Evolutionary conservation across 2,329 filamentous ascomycete genomes (phyloP).

Genomic region (Hymenoscyphus linearis): DNA sequence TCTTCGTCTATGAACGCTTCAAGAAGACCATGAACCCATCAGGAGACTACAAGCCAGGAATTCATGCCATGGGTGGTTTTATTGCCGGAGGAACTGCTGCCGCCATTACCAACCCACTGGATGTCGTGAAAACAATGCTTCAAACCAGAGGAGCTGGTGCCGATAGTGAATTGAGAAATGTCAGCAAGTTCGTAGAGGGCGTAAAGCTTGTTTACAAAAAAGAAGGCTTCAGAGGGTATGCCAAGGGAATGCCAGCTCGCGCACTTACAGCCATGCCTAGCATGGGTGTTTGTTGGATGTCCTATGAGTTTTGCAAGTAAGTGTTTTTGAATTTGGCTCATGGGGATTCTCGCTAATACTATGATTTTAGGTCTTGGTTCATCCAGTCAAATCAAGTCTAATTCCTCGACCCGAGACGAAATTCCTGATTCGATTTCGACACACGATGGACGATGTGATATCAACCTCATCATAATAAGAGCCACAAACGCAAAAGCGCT

Average conservation of each 20-base stretch:
- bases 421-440: not conserved
- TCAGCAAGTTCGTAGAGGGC: conserved; percentile 30
- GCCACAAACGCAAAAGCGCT: not conserved
- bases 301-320: conserved; percentile 65
- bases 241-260: conserved; percentile 85
- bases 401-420: not conserved
- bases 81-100: conserved; percentile 91
- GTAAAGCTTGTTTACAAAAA: conserved; percentile 48
- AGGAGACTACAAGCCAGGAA: conserved; percentile 83
- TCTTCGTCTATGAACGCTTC: conserved; percentile 95
- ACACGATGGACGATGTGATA: not conserved
- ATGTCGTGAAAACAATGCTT: conserved; percentile 96
- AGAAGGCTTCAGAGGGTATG: conserved; percentile 82
- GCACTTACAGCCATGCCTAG: conserved; percentile 97
- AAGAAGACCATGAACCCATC: conserved; percentile 88
- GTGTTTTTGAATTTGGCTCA: conserved; percentile 21
- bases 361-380: conserved; percentile 48
- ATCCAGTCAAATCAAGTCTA: conserved; percentile 46
- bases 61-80: conserved; percentile 88
- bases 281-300: conserved; percentile 98
- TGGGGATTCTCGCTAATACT: conserved; percentile 8
- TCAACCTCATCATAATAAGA: not conserved
- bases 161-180: conserved; percentile 59
- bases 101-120: conserved; percentile 89
- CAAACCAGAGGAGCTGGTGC: conserved; percentile 84